Evolutionary conservation across 2,329 filamentous ascomycete species (phyloP).

Genomic region (Coniochaeta ligniaria): DNA sequence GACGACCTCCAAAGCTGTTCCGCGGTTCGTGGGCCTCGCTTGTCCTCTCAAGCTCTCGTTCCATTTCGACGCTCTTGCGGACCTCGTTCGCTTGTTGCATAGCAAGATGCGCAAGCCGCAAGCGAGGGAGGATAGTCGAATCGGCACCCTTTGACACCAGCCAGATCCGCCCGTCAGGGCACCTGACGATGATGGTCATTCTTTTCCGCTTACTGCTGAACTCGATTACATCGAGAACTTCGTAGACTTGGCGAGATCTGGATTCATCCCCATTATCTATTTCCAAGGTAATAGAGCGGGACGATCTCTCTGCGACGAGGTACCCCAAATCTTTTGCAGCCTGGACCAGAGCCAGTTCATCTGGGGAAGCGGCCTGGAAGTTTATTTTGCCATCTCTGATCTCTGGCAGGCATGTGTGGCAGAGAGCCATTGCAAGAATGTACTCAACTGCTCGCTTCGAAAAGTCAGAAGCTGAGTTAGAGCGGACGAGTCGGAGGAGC

Average conservation of each 20-base stretch:
- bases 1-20: slow-evolving; percentile 47
- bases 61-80: slow-evolving; percentile 54
- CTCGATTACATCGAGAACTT: slow-evolving; percentile 81
- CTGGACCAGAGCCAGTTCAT: slow-evolving; percentile 78
- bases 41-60: slow-evolving; percentile 46
- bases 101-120: slow-evolving; percentile 67
- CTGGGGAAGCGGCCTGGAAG: slow-evolving; percentile 84
- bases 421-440: slow-evolving; percentile 76
- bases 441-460: slow-evolving; percentile 75
- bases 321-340: slow-evolving; percentile 84
- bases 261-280: slow-evolving; percentile 28
- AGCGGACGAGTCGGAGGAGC: slow-evolving; percentile 69
- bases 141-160: slow-evolving; percentile 90
- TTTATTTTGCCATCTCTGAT: slow-evolving; percentile 52
- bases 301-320: slow-evolving; percentile 65
- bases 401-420: slow-evolving; percentile 87
- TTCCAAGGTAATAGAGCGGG: slow-evolving; percentile 56
- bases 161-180: slow-evolving; percentile 73
- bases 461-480: slow-evolving; percentile 69
- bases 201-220: slow-evolving; percentile 85
- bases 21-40: slow-evolving; percentile 48
- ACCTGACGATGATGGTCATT: slow-evolving; percentile 85
- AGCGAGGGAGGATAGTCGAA: slow-evolving; percentile 68
- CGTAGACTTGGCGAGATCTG: slow-evolving; percentile 49
- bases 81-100: slow-evolving; percentile 64